phyloP scores from a whole-genome alignment of 352 stramenopile species.

The Globisporangium rhizosaccharum region DNA sequence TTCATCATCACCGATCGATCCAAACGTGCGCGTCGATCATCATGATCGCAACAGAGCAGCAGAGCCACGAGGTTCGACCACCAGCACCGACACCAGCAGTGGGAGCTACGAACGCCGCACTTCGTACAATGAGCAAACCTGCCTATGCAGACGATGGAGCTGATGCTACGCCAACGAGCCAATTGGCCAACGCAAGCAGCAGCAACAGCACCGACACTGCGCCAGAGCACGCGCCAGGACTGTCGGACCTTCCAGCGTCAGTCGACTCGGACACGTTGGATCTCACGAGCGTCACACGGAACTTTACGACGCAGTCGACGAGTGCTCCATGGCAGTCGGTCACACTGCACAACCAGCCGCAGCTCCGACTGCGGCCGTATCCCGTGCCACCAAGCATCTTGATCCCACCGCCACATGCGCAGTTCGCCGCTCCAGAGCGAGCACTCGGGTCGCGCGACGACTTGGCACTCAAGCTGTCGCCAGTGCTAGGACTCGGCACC shows the following conservation, averaged over 20 bases:
- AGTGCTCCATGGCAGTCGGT: not conserved
- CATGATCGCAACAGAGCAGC: too few species aligned
- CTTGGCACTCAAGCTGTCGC: not conserved
- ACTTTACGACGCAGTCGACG: not conserved
- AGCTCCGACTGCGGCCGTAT: not conserved
- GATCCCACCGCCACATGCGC: not conserved
- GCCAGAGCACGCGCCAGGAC: not conserved
- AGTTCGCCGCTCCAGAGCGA: not conserved
- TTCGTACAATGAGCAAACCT: too few species aligned
- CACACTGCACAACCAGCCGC: not conserved
- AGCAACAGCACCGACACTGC: not conserved
- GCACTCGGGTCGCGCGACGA: not conserved
- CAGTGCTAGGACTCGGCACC: not conserved
- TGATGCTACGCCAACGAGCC: too few species aligned
- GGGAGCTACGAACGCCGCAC: too few species aligned
- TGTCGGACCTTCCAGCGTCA: not conserved
- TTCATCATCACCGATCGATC: too few species aligned
- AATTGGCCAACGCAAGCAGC: too few species aligned
- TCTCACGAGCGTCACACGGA: not conserved
- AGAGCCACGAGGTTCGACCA: too few species aligned
- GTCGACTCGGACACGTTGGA: not conserved
- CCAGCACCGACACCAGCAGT: too few species aligned
- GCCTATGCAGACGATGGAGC: too few species aligned
- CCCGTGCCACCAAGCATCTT: not conserved
- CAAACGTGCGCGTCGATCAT: too few species aligned